Percentiles rank a stretch among this genome's conserved stretches.
These are phyloP conservation scores for Pythium brachiatum DNA, from an alignment of 352 stramenopile genomes.

Conservation along the genomic window DNA sequence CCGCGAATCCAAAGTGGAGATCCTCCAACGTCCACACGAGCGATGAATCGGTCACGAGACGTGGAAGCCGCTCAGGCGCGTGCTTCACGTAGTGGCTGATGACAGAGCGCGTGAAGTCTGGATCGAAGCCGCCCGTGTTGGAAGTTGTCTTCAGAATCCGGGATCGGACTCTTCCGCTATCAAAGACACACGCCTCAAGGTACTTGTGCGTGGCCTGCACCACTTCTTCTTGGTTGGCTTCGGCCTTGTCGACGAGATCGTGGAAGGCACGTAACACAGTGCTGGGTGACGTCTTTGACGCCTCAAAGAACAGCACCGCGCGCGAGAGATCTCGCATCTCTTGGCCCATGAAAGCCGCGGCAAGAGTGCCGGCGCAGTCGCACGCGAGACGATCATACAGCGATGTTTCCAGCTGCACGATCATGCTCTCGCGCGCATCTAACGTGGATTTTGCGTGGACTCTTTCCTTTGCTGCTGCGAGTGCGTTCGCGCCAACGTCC, in stretches of 20 bases:
- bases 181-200: conserved; percentile 75
- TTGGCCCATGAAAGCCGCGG: conserved; percentile 52
- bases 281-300: conserved; percentile 55
- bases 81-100: conserved; percentile 73
- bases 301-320: conserved; percentile 68
- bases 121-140: background rate
- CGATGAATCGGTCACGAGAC: conserved; percentile 67
- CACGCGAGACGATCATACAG: conserved; percentile 73
- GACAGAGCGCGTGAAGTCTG: conserved; percentile 59
- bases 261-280: conserved; percentile 61
- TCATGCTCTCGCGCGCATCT: conserved; percentile 20
- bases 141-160: conserved; percentile 13
- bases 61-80: conserved; percentile 68
- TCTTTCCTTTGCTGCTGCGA: conserved; percentile 7
- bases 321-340: conserved; percentile 56
- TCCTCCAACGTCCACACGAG: conserved; percentile 71
- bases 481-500: conserved; percentile 45
- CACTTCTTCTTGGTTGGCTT: conserved; percentile 6
- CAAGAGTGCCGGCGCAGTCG: conserved; percentile 62
- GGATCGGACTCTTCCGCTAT: background rate
- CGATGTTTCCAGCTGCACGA: conserved; percentile 67
- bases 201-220: conserved; percentile 51
- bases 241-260: conserved; percentile 35
- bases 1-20: conserved; percentile 60
- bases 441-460: conserved; percentile 14